Conservation (phyloP, 192 early-diverging fungal genomes). For the Entomortierella chlamydospora region DNA sequence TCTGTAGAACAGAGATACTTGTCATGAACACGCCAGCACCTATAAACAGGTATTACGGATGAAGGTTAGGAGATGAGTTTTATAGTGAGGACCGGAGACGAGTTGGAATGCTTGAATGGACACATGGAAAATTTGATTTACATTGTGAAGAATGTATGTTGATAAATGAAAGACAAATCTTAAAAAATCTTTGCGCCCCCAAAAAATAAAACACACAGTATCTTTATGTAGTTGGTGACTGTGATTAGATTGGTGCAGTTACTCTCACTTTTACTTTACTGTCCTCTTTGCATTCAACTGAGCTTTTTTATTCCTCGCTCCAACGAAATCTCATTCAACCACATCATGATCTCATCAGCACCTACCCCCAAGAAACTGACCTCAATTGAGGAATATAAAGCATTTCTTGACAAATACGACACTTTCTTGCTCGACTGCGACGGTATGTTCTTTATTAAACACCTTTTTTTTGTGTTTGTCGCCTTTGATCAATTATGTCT, state of each 20-base stretch:
- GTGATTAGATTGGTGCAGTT: too few species aligned
- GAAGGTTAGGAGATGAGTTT: neutral
- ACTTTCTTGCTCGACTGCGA: conserved; percentile 98
- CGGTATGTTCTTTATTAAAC: conserved; percentile 66
- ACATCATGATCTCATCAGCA: conserved; percentile 9
- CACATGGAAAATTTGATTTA: neutral
- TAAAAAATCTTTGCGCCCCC: too few species aligned
- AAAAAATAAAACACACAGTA: too few species aligned
- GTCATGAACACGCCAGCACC: conserved; percentile 55
- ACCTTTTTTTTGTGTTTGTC: neutral
- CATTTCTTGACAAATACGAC: conserved; percentile 83
- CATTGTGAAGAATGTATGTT: too few species aligned
- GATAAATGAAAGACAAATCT: too few species aligned
- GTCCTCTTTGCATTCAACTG: too few species aligned
- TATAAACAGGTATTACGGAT: neutral
- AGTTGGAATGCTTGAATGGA: neutral
- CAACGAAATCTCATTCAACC: neutral
- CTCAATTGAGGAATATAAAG: conserved; percentile 61
- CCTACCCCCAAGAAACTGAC: conserved; percentile 52
- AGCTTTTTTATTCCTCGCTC: neutral
- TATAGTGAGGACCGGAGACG: neutral
- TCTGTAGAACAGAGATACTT: conserved; percentile 49
- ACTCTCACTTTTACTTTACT: too few species aligned
- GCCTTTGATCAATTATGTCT: neutral
- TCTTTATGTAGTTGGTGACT: too few species aligned